These are phyloP conservation scores for Stagonosporopsis chrysanthemi DNA, from an alignment of 2,329 filamentous ascomycete genomes.

Conservation along the genomic window DNA sequence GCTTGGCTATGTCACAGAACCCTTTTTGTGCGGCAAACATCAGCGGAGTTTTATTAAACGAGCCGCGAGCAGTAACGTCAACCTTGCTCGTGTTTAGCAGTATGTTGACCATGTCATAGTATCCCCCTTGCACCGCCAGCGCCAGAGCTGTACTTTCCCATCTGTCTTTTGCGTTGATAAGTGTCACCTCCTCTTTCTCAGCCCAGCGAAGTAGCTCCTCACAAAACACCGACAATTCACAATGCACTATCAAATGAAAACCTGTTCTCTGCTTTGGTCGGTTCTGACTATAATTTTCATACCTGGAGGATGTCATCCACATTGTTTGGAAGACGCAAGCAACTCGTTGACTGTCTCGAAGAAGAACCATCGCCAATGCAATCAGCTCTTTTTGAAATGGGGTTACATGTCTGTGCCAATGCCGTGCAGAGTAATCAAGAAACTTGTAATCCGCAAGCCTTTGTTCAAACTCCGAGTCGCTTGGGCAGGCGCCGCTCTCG, in stretches of 20 bases:
- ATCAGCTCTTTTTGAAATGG: neutral
- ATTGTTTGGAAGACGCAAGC: neutral
- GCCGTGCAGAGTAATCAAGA: slow-evolving; percentile 35
- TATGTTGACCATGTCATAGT: too few species aligned
- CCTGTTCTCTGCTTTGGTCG: neutral
- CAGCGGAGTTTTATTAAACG: neutral
- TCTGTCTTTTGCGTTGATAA: neutral
- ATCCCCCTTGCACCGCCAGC: too few species aligned
- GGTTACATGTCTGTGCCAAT: slow-evolving; percentile 37
- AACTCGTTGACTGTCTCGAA: neutral
- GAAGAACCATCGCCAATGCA: slow-evolving; percentile 12
- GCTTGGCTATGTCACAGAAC: neutral
- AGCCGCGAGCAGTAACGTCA: too few species aligned
- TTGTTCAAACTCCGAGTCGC: slow-evolving; percentile 22
- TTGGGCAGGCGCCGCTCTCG: slow-evolving; percentile 20
- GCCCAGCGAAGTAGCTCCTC: neutral
- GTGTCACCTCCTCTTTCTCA: neutral
- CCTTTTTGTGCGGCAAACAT: neutral
- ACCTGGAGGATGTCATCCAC: neutral
- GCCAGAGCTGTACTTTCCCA: too few species aligned
- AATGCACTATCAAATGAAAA: neutral
- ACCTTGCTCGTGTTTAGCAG: too few species aligned
- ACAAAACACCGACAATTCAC: neutral
- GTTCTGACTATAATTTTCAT: neutral
- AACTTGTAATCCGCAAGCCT: slow-evolving; percentile 30